These are phyloP conservation scores for Chlamydomonas incerta DNA, from an alignment of 139 green algal species.

Conservation along the genomic window DNA sequence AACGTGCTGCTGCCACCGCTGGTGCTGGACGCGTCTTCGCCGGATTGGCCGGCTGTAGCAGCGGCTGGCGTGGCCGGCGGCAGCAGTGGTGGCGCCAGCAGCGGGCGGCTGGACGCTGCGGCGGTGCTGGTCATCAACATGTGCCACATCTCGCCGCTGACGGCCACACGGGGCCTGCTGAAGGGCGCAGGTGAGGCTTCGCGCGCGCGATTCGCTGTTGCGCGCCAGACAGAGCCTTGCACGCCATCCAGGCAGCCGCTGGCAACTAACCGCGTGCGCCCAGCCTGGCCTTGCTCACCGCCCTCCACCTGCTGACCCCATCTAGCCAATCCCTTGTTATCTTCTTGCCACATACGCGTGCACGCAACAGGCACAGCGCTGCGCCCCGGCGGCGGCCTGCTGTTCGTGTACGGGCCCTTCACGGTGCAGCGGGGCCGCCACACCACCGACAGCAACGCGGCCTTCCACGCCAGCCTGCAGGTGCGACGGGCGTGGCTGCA, in stretches of 20 bases:
- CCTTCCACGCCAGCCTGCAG: too few species aligned
- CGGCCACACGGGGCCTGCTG: constrained; percentile 62
- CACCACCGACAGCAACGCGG: constrained; percentile 60
- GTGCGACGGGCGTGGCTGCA: too few species aligned
- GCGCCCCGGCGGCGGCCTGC: neutral
- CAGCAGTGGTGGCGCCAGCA: neutral
- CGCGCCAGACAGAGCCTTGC: too few species aligned
- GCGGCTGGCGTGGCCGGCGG: neutral
- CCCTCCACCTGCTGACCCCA: too few species aligned
- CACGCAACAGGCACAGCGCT: neutral
- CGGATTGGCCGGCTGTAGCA: constrained; percentile 15
- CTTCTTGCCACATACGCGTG: too few species aligned
- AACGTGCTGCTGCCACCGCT: constrained; percentile 54
- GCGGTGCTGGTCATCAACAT: constrained; percentile 63
- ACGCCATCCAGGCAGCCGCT: too few species aligned
- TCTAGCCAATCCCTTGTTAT: too few species aligned
- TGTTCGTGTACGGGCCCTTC: constrained; percentile 75
- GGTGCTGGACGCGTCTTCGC: constrained; percentile 43
- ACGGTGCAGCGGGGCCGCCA: constrained; percentile 49
- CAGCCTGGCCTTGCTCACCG: too few species aligned
- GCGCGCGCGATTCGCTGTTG: too few species aligned
- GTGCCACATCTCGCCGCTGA: constrained; percentile 69
- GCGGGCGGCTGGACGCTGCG: neutral
- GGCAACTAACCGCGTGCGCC: too few species aligned
- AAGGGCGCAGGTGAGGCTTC: constrained; percentile 45